Evolutionary conservation across 2,329 filamentous ascomycete genomes (phyloP), one percentile per base, ranked within the genome.

Genomic region (Albophoma yamanashiensis): DNA sequence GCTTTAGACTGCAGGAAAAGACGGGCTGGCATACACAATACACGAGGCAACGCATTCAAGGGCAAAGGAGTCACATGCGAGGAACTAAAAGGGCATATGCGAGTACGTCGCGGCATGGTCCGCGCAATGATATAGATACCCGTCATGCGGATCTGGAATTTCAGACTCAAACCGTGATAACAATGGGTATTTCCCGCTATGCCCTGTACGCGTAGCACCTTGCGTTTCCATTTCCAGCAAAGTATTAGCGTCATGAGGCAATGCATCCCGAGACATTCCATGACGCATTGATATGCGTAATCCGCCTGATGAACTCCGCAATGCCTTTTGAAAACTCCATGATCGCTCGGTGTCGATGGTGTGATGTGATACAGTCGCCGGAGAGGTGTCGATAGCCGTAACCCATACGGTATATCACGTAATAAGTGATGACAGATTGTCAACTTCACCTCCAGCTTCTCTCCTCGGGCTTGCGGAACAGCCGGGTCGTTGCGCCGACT

Each of bases 401-500:
- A 3, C 20, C 25, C 25, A 27, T n/a, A 22, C 20, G 25, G 9
- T 5, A 31, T 52, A 34, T 20, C 27, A 6, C 47, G 15, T 34
- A n/a, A 52, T 34, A n/a, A 52, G 17, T 52, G 17, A n/a, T 5
- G 27, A 34, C 6, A 5, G 27, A 6, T 12, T 11, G 25, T n/a
- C 27, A 20, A 39, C 38, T 8, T 42, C 47, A 53, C 42, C 57
- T 47, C 47, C 47, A 53, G 4, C 3, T 34, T 27, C 39, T 42
- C 39, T 59, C 50, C 53, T 72, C 68, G 9, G 62, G 70, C 72
- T 79, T 79, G 67, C 85, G 79, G 68, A 89, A 90, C 57, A 92
- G 70, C 65, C 89, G 81, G 75, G 89, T 89, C 20, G 89, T 92
- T 9, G 82, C 83, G 2, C 89, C 89, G 6, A 87, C 85, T 70